Base-by-base conservation (phyloP, 179 eudicot genomes). In the Nepenthes alata region DNA sequence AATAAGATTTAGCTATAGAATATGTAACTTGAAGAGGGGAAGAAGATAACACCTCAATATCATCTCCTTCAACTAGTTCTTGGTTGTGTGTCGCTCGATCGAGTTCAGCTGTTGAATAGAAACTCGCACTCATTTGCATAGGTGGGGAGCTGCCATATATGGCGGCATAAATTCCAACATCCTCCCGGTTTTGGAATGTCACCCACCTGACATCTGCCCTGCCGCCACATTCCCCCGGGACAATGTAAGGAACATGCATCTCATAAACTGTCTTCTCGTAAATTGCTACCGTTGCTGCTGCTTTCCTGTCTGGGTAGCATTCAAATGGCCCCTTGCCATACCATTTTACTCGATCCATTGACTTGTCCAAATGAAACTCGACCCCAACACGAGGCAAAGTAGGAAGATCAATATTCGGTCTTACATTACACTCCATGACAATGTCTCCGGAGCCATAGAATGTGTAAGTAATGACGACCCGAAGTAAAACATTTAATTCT, bases 181-280 rank as follows among this genome's bases (percentile, higher is more conserved):
- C 90, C 62, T 82, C 77, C 59, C 75, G 72, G 55, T 85, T 81
- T 64, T 72, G 81, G 75, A 89, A 76, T 53, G 90, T 76, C 60
- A 85, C 85, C 98, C 98, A 93, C 74, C 98, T 86, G 47, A 93
- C 90, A 72, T 93, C 98, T 5, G 98, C 81, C 72, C 97, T 75
- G 35, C 98, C 98, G 47, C 90, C 82, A 67, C 85, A 84, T 76
- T 93, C 98, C 47, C 78, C 87, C 25, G 98, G 98, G 79, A 80
- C 89, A 60, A 85, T 89, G 68, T 93, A 93, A 7, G 98, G 98
- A 63, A 89, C 97, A 69, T 93, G 97, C 98, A 93, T 77, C 60
- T 84, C 87, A 59, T 72, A 69, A 55, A 89, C 95, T 7, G 75
- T 79, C 68, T 81, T 74, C 67, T 83, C 90, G 51, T 93, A 81